These are phyloP conservation scores for Marasmius fiardii DNA, from an alignment of 1,284 basidiomycete species.

Conservation along the genomic window DNA sequence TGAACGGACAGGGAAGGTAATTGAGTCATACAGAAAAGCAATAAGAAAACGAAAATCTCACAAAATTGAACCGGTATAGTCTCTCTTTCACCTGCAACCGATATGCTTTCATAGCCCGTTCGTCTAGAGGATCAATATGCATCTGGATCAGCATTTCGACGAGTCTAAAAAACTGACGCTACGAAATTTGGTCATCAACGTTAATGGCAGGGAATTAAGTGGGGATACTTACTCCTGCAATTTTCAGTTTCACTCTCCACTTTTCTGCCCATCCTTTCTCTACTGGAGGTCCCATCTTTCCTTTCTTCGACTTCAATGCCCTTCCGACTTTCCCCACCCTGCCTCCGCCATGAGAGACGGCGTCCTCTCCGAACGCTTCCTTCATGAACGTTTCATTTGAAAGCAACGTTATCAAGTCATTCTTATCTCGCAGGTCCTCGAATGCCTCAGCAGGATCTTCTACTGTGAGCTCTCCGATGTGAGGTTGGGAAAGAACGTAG, in stretches of 20 bases:
- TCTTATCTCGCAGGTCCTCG: conserved; percentile 91
- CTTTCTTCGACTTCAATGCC: conserved; percentile 37
- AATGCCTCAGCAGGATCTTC: conserved; percentile 98
- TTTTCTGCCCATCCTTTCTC: conserved; percentile 79
- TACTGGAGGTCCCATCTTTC: conserved; percentile 73
- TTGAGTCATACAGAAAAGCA: neutral
- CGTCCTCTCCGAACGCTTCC: conserved; percentile 53
- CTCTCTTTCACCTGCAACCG: conserved; percentile 90
- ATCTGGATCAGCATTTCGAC: conserved; percentile 89
- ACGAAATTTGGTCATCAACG: conserved; percentile 14
- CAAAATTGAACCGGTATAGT: conserved; percentile 92
- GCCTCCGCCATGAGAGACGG: conserved; percentile 40
- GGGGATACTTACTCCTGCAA: conserved; percentile 66
- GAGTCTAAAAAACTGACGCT: conserved; percentile 92
- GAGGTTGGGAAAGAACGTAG: conserved; percentile 61
- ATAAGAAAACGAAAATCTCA: conserved; percentile 35
- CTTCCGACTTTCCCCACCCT: conserved; percentile 44
- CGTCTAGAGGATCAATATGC: conserved; percentile 65
- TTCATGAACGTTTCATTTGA: conserved; percentile 59
- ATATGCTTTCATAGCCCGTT: conserved; percentile 58
- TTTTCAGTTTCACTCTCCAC: conserved; percentile 82
- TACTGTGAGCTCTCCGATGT: conserved; percentile 88
- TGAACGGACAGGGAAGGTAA: conserved; percentile 27
- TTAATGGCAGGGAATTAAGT: conserved; percentile 6
- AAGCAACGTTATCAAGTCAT: conserved; percentile 85